phyloP scores from a whole-genome alignment of 208 protist species.

The Acanthamoeba rhysodes region DNA sequence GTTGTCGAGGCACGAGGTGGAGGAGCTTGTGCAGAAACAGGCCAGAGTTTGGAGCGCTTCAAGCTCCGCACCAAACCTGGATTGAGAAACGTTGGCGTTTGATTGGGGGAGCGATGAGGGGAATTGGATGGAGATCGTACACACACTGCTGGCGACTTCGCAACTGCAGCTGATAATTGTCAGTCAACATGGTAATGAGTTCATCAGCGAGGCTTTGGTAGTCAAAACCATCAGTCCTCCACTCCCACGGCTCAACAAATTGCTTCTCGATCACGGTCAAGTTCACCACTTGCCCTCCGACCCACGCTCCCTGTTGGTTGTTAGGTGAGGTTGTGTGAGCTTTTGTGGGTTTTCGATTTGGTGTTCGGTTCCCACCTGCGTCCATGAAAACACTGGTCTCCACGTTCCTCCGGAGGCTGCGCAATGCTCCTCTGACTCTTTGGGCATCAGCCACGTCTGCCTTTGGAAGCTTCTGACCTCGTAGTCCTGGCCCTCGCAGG shows the following conservation, averaged over 20 bases:
- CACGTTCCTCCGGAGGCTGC: not conserved
- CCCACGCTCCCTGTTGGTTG: not conserved
- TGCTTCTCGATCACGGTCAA: not conserved
- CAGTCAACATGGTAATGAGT: not conserved
- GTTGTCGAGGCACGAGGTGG: not conserved
- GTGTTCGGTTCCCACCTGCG: not conserved
- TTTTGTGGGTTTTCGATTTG: too few relatives aligned
- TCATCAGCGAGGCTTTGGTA: not conserved
- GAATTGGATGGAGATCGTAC: not conserved
- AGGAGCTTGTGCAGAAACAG: not conserved
- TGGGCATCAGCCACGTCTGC: not conserved
- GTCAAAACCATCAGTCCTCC: not conserved
- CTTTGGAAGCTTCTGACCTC: not conserved
- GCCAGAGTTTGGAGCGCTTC: not conserved
- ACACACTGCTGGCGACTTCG: conserved; percentile 23
- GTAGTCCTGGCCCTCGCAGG: not conserved
- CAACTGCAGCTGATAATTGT: not conserved
- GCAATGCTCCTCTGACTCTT: not conserved
- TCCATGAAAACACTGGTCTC: not conserved
- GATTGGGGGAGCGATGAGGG: too few relatives aligned
- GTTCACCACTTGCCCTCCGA: not conserved
- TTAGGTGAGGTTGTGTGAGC: too few relatives aligned
- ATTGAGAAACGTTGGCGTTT: not conserved
- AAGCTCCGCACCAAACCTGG: not conserved
- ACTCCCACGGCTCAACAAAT: not conserved